phyloP scores from a whole-genome alignment of 495 filamentous ascomycete genomes.

The Geopyxis carbonaria region DNA sequence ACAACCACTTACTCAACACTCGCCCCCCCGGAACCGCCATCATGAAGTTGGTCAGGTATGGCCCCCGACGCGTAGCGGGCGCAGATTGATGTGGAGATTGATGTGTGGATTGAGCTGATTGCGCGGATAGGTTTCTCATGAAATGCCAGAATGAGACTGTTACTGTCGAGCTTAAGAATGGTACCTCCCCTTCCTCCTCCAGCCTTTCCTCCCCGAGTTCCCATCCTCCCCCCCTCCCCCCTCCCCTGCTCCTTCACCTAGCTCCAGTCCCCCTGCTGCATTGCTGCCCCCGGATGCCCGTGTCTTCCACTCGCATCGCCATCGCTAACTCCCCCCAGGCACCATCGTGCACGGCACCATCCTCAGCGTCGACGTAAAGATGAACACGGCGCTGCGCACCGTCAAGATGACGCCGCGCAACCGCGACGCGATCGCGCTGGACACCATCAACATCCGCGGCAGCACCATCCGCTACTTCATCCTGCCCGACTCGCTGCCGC shows the following conservation, averaged over 20 bases:
- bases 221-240: constrained; percentile 1
- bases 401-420: constrained; percentile 87
- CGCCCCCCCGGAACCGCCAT: constrained; percentile 25
- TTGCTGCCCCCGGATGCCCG: neutral
- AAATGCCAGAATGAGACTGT: constrained; percentile 97
- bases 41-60: constrained; percentile 98
- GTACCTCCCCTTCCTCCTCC: constrained; percentile 29
- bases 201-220: no score
- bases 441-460: constrained; percentile 92
- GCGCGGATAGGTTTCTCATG: constrained; percentile 69
- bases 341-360: constrained; percentile 93
- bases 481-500: constrained; percentile 79
- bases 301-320: neutral
- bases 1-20: neutral
- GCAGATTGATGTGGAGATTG: constrained; percentile 22
- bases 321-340: constrained; percentile 34
- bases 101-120: constrained; percentile 15
- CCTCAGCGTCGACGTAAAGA: constrained; percentile 81
- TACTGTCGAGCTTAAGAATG: constrained; percentile 95
- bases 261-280: neutral
- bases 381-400: constrained; percentile 87
- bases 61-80: constrained; percentile 27
- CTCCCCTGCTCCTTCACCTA: neutral
- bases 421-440: constrained; percentile 69
- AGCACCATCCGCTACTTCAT: constrained; percentile 87